These are phyloP conservation scores for Fusarium sp. DNA, from an alignment of 2,329 filamentous ascomycete species.

Conservation along the genomic window DNA sequence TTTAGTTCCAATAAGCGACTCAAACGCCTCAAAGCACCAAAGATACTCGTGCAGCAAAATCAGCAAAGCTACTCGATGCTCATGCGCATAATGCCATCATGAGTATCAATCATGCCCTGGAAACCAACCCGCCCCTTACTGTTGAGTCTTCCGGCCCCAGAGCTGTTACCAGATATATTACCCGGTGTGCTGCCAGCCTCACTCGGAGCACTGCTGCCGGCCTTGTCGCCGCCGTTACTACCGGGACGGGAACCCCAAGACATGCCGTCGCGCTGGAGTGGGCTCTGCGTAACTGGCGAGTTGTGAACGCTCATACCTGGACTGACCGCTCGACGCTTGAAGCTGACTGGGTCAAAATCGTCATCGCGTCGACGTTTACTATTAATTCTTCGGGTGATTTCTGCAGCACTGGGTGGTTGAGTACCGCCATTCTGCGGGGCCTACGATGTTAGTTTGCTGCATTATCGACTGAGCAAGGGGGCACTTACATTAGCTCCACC, in stretches of 20 bases:
- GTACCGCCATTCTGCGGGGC: slow-evolving; percentile 48
- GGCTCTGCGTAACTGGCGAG: slow-evolving; percentile 87
- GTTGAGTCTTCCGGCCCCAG: slow-evolving; percentile 59
- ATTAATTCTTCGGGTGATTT: slow-evolving; percentile 81
- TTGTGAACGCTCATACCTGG: slow-evolving; percentile 92
- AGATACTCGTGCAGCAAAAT: slow-evolving; percentile 1
- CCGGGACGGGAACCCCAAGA: slow-evolving; percentile 79
- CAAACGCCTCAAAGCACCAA: slow-evolving; percentile 4
- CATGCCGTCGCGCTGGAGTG: slow-evolving; percentile 75
- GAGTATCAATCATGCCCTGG: slow-evolving; percentile 96
- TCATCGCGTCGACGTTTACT: slow-evolving; percentile 89
- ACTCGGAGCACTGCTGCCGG: slow-evolving; percentile 64
- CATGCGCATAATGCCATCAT: slow-evolving; percentile 95
- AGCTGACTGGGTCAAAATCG: slow-evolving; percentile 86
- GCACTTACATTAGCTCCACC: slow-evolving; percentile 50
- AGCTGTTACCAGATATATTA: slow-evolving; percentile 43
- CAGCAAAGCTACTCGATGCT: slow-evolving; percentile 78
- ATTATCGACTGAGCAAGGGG: slow-evolving; percentile 10
- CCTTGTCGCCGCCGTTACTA: slow-evolving; percentile 67
- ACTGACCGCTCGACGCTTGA: slow-evolving; percentile 92
- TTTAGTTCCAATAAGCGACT: slow-evolving; percentile 6
- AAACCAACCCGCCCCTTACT: slow-evolving; percentile 76
- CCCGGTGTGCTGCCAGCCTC: slow-evolving; percentile 57
- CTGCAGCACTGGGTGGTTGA: slow-evolving; percentile 72
- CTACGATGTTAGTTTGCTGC: slow-evolving; percentile 34